Base-by-base conservation (phyloP, 2,329 filamentous ascomycete species). In the Paracoccidioides brasiliensis region DNA sequence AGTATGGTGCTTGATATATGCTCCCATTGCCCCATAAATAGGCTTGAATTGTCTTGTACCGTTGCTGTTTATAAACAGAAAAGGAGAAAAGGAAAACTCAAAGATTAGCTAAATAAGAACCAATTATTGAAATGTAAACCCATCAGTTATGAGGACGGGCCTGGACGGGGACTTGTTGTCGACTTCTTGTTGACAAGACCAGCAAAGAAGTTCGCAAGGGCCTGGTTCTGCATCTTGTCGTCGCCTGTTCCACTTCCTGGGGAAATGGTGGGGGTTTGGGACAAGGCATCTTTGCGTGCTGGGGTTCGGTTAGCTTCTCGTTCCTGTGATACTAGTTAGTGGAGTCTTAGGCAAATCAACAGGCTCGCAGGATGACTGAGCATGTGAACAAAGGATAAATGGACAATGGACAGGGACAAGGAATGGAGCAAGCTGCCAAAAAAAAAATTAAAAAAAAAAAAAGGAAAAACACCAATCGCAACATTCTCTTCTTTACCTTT, bases 201-300 rank as follows among this genome's bases (percentile, higher is more conserved):
- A 10, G 76, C 77, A 63, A 84, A 83, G 67, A 83, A 83, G 56
- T 75, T 78, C 52, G 79, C 79, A 57, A 84, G 67, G 37, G 77
- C 76, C 66, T 83, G 79, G 52, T 81, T 79, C 59, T 82, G 78
- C n/a, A 72, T 71, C 65, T 80, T 79, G 15, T 72, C 74, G 49
- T 72, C 71, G 4, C 72, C 68, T 3, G 64, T 35, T 56, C 48
- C 32, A 41, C 53, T 51, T 14, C 54, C 64, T 3, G 65, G 56
- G 28, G 69, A 62, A 10, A 64, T 64, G 14, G 57, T 55, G 6
- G 64, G 61, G 56, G 63, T 64, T 49, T 65, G 63, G 45, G 52
- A 33, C 8, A 64, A 53, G 2, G 60, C 60, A 51, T 72, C 70
- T 54, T 69, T 72, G 44, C 58, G 53, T 56, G 64, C 67, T 52